Conservation (phyloP, 306 rosid species). For the Gastrolobium bilobum region DNA sequence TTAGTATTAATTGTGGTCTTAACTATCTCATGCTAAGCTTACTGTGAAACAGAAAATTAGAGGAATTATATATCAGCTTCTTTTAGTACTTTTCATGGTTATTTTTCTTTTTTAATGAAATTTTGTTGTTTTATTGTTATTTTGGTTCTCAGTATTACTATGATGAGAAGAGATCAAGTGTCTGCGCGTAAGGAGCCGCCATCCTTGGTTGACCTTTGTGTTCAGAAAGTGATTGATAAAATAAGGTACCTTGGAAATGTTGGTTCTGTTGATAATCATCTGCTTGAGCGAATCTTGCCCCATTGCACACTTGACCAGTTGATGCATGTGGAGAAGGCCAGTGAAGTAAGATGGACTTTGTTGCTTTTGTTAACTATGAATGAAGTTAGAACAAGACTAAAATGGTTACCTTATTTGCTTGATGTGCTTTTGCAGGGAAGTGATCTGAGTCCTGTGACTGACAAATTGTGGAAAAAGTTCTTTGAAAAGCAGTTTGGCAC, state of each 20-base stretch:
- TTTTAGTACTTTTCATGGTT: slow-evolving; percentile 4
- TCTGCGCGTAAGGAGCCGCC: slow-evolving; percentile 51
- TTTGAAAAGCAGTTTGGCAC: slow-evolving; percentile 69
- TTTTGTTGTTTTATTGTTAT: background rate
- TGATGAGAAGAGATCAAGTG: slow-evolving; percentile 54
- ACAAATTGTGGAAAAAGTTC: slow-evolving; percentile 79
- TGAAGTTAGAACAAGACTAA: slow-evolving; percentile 30
- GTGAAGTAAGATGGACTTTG: slow-evolving; percentile 63
- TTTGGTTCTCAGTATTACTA: slow-evolving; percentile 32
- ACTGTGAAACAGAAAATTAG: background rate
- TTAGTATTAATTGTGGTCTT: background rate
- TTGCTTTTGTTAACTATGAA: slow-evolving; percentile 12
- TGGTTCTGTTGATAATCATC: slow-evolving; percentile 73
- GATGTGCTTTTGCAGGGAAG: slow-evolving; percentile 63
- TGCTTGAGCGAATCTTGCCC: slow-evolving; percentile 74
- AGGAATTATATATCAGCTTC: background rate
- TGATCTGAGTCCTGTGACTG: slow-evolving; percentile 82
- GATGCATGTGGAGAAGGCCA: slow-evolving; percentile 79
- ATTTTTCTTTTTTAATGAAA: background rate
- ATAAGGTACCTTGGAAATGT: slow-evolving; percentile 86
- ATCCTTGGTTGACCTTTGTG: slow-evolving; percentile 79
- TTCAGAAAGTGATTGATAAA: slow-evolving; percentile 75
- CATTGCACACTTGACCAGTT: slow-evolving; percentile 82
- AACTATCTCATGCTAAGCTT: background rate
- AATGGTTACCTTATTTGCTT: slow-evolving; percentile 20